A percentile compares a stretch with the other conserved stretches of the same genome.
Evolutionary conservation across 106 monocot species (phyloP).

Genomic region (Platanthera guangdongensis): DNA sequence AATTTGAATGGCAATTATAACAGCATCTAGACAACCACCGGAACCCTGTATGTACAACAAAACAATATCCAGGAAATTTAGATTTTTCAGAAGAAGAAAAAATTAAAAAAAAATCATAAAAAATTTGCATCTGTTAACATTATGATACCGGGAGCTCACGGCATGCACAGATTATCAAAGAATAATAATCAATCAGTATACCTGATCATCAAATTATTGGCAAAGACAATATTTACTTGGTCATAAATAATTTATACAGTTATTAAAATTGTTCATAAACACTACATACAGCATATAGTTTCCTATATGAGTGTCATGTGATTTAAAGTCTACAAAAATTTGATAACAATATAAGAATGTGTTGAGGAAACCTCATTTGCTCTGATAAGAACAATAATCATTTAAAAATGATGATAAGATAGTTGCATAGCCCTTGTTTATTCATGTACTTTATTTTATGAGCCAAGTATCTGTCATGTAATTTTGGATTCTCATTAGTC

Average conservation of each 20-base stretch:
- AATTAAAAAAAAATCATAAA: background rate
- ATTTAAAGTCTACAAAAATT: background rate
- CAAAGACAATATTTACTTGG: background rate
- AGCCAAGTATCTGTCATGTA: too few relatives aligned
- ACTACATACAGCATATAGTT: background rate
- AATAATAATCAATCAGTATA: background rate
- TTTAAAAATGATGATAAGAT: too few relatives aligned
- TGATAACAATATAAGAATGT: background rate
- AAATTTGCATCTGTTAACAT: background rate
- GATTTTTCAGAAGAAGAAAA: background rate
- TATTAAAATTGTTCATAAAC: background rate
- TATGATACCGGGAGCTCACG: background rate
- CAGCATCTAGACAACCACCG: conserved; percentile 73
- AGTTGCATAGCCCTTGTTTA: too few relatives aligned
- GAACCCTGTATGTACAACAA: conserved; percentile 22
- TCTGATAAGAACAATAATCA: too few relatives aligned
- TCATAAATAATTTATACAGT: background rate
- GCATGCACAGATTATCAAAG: background rate
- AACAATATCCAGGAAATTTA: background rate
- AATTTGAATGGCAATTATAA: conserved; percentile 74
- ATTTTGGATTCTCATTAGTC: too few relatives aligned
- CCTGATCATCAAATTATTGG: background rate
- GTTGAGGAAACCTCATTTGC: too few relatives aligned
- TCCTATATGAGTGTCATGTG: background rate
- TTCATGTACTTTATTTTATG: too few relatives aligned